These are phyloP conservation scores for Neurospora terricola DNA, from an alignment of 495 filamentous ascomycete species.

Conservation along the genomic window DNA sequence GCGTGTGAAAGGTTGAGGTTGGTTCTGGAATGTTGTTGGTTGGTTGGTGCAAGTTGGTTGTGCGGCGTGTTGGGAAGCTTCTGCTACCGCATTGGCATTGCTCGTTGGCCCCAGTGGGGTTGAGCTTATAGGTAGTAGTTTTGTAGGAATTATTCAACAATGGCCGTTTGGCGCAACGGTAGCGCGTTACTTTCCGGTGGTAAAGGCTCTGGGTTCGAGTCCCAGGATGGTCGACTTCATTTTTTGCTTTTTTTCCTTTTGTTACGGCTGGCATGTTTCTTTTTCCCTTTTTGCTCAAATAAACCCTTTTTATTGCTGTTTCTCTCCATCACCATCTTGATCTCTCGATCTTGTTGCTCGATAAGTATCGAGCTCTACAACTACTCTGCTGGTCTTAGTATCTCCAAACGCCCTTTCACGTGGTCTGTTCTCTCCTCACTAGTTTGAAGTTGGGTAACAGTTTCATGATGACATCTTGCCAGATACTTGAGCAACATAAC, in stretches of 20 bases:
- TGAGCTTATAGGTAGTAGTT: background rate
- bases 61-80: background rate
- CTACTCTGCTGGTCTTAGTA: too few species aligned
- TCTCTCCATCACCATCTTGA: background rate
- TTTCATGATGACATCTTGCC: background rate
- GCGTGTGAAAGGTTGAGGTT: background rate
- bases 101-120: accelerated
- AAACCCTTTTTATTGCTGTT: background rate
- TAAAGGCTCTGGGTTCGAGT: background rate
- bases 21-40: background rate
- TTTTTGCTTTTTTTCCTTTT: background rate
- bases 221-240: background rate
- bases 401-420: background rate
- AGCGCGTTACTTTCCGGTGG: background rate
- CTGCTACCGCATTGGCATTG: background rate
- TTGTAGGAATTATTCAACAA: background rate
- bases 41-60: background rate
- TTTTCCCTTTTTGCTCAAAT: background rate
- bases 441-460: background rate
- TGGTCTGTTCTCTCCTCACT: background rate
- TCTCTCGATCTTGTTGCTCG: too few species aligned
- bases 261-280: too few species aligned
- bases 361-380: too few species aligned
- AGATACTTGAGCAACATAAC: background rate
- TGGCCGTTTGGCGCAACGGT: background rate